These are phyloP conservation scores for Umbilicus rupestris DNA, from an alignment of 164 flowering plant genomes.

Conservation along the genomic window DNA sequence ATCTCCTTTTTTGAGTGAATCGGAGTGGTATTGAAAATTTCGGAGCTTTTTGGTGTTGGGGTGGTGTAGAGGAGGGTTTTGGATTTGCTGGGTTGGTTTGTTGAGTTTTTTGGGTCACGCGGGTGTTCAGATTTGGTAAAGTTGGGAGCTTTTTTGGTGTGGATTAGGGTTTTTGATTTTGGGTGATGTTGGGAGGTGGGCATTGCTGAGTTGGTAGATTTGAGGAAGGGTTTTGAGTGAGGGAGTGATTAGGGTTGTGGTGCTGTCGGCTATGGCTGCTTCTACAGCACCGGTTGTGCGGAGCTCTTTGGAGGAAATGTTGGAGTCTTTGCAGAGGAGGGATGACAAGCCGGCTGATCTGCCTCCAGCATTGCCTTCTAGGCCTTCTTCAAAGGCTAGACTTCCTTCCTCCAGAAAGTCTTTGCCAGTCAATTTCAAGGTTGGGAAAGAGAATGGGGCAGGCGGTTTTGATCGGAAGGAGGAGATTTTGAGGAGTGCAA, in stretches of 20 bases:
- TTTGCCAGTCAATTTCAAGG: slow-evolving; percentile 40
- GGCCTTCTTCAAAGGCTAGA: slow-evolving; percentile 66
- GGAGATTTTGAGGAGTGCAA: slow-evolving; percentile 15
- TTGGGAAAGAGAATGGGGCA: slow-evolving; percentile 26
- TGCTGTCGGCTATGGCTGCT: background rate
- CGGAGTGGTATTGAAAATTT: too few species aligned
- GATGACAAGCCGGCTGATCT: slow-evolving; percentile 59
- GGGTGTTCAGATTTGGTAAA: too few species aligned
- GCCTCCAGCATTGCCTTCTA: slow-evolving; percentile 79
- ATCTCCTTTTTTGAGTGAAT: too few species aligned
- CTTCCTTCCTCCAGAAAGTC: slow-evolving; percentile 52
- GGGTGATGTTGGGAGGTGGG: background rate
- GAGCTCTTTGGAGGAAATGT: slow-evolving; percentile 91
- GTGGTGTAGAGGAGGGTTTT: too few species aligned
- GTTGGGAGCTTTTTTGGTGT: background rate
- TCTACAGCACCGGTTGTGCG: slow-evolving; percentile 15
- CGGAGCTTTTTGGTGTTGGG: too few species aligned
- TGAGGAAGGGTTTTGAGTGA: background rate
- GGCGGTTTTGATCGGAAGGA: slow-evolving; percentile 20
- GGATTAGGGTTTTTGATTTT: too few species aligned
- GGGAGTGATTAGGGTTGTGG: background rate
- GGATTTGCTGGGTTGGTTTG: too few species aligned
- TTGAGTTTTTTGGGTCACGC: too few species aligned
- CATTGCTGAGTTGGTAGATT: background rate
- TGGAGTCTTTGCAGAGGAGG: slow-evolving; percentile 57